Conservation (phyloP, 2,329 filamentous ascomycete genomes). For the Ophiostoma sp. region DNA sequence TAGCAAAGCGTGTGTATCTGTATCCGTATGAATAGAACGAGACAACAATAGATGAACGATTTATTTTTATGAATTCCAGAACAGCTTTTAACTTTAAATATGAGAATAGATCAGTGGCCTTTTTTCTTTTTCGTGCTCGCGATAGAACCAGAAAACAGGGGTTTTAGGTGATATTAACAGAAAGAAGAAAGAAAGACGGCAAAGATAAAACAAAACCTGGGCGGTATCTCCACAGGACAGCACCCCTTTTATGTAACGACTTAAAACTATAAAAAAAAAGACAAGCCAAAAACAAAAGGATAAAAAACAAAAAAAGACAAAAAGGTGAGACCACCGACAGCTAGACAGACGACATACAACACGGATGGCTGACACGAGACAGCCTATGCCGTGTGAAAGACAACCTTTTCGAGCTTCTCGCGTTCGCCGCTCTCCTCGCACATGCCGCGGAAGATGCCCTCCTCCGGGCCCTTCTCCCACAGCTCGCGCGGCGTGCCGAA, state of each 20-base stretch:
- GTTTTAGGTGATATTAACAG: not conserved
- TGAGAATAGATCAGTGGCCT: not conserved
- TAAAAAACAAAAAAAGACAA: not conserved
- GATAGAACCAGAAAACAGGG: not conserved
- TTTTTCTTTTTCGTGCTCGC: not conserved
- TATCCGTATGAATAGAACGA: not conserved
- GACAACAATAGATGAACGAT: no score
- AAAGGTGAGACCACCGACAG: not conserved
- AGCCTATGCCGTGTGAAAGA: slow-evolving; percentile 32
- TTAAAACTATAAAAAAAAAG: not conserved
- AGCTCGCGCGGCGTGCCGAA: slow-evolving; percentile 60
- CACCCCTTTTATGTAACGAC: not conserved
- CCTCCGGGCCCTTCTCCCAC: slow-evolving; percentile 45
- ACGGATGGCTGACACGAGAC: no score
- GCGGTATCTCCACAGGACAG: not conserved
- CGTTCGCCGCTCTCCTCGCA: slow-evolving; percentile 56
- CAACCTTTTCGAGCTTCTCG: slow-evolving; percentile 46
- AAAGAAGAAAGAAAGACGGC: not conserved
- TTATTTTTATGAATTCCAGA: not conserved
- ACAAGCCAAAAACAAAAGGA: not conserved
- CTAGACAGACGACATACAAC: no score
- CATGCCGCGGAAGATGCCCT: slow-evolving; percentile 57
- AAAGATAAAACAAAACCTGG: not conserved
- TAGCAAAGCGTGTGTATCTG: not conserved
- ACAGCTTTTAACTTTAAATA: not conserved